Base-by-base conservation (phyloP, 495 filamentous ascomycete genomes). In the Neurospora sp. region DNA sequence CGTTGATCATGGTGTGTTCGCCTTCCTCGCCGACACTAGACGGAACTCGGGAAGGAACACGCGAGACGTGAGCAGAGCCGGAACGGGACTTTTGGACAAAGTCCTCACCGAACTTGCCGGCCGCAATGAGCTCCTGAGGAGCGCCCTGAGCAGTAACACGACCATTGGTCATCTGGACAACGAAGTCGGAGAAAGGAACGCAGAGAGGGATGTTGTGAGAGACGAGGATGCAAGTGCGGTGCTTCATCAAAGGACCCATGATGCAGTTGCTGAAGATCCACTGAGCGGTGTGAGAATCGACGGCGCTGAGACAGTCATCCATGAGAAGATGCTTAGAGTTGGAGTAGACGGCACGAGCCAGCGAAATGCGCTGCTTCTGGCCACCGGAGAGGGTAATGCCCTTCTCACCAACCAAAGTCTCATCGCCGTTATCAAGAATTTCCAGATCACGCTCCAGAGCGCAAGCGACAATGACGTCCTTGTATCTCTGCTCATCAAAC, bases 281-380 rank as follows among this genome's bases (percentile, higher is more conserved):
- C 82, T 97, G 97, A 11, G 94, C 95, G 1, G 96, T 98, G 77
- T 99, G 96, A 9, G 96, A 97, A 81, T 99, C 96, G n/a, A 99
- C 96, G 20, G 96, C 96, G 78, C 94, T 98, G 69, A 99, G 86
- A 75, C 96, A 97, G 81, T 99, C 96, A 78, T 99, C 96, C 39
- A 99, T 83, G 6, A 99, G 87, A 14, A 99, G 80, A 80, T 99
- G 95, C 61, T 90, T 89, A 18, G 94, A 95, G 80, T 91, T 93
- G 73, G 92, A 96, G 80, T 99, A 99, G 16, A 99, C 84, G 2
- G 96, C 96, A 74, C 96, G 89, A 18, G 96, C 96, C 31, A 99
- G 85, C 37, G 96, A 98, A 40, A 99, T 98, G 71, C 96, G 89
- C 82, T 99, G 96, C 82, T 99, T 99, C 81, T 99, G 96, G 18